Evolutionary conservation across 331 rosid genomes (phyloP).

Genomic region (Spiraea crenata): DNA sequence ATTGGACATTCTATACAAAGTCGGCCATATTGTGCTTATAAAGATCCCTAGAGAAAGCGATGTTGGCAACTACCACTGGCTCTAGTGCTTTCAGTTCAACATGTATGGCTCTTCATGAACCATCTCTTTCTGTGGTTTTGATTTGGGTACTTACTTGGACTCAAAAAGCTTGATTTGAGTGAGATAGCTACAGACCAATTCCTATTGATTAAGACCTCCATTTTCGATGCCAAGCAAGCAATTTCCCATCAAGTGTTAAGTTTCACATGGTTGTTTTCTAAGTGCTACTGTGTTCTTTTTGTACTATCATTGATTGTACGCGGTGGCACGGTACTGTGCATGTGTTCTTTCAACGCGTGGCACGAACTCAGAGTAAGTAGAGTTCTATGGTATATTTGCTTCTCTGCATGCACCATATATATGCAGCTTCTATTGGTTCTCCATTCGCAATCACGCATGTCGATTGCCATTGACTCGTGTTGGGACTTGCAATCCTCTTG

Average conservation of each 20-base stretch:
- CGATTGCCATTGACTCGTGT: neutral
- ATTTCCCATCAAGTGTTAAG: neutral
- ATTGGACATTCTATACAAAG: no score
- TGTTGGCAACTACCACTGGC: neutral
- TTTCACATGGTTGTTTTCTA: slow-evolving; percentile 12
- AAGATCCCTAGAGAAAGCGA: neutral
- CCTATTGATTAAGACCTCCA: slow-evolving; percentile 8
- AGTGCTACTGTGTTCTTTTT: neutral
- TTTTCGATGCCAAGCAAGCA: neutral
- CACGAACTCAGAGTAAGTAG: neutral
- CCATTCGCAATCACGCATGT: neutral
- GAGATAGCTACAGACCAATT: neutral
- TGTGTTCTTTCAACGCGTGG: neutral
- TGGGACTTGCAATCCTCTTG: neutral
- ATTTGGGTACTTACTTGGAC: neutral
- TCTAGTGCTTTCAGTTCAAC: slow-evolving; percentile 7
- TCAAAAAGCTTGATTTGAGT: neutral
- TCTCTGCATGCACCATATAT: neutral
- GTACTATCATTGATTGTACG: neutral
- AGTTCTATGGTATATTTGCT: neutral
- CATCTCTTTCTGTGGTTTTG: slow-evolving; percentile 1
- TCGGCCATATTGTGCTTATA: neutral
- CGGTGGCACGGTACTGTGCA: neutral
- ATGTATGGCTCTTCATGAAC: neutral
- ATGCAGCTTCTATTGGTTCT: neutral